Evolutionary conservation across 2,329 filamentous ascomycete genomes (phyloP), one percentile per base, ranked within the genome.

Genomic region (Nemania abortiva): DNA sequence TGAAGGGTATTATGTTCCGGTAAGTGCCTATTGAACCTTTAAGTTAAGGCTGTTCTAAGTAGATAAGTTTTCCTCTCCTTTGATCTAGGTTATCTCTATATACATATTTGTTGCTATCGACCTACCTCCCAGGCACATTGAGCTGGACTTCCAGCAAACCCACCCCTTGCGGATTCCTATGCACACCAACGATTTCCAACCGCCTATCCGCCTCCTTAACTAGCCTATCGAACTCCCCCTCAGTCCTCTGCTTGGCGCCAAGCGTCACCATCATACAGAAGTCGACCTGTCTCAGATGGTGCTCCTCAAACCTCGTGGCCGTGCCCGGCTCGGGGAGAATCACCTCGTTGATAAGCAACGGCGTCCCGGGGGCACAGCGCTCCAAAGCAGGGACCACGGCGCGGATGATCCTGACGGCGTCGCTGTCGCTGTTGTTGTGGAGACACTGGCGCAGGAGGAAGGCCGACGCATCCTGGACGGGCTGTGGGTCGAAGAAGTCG

Each of bases 311-410:
- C 22, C 49, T 54, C 1, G 74, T 64, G 11, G 53, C 63, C 13
- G 70, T 66, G 1, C 74, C 75, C 3, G 69, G 73, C n/a, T 73
- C 74, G 0, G 77, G 78, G 11, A 80, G 59, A 6, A 80, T 71
- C 0, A 72, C 73, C 13, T 81, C 79, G 64, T 79, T 80, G 70
- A 79, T 78, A 1, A 80, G 66, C 9, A 80, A 37, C 3, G 72
- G 72, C 1, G 78, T 80, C 1, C 72, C 75, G 7, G 70, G 63
- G 9, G 42, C 55, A 34, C 70, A 74, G 7, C 72, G 56, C 63
- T 73, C 70, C 1, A 73, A 29, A 1, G 63, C 67, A 15, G 71
- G 67, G 1, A 73, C 68, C 18, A 73, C 20, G 2, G 58, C 58
- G 11, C 64, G 42, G 18, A 73, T 24, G 22, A 73, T 73, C 27